Base-by-base conservation (phyloP, 164 flowering plant genomes). In the Chimonanthus praecox region DNA sequence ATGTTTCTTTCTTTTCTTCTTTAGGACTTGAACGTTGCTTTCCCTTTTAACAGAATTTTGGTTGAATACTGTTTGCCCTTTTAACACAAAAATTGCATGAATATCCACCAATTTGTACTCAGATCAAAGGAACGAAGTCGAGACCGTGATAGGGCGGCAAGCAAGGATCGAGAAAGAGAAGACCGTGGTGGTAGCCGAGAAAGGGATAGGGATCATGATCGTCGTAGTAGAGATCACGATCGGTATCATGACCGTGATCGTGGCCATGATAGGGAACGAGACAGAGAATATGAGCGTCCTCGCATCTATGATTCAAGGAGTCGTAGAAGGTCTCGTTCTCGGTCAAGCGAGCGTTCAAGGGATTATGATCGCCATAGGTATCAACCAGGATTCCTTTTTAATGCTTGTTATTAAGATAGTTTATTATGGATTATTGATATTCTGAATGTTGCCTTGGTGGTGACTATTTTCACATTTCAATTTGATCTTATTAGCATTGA, bases 331-430 rank as follows among this genome's bases (percentile, higher is more conserved):
- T 92, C 97, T 45, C 93, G 73, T 48, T 71, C 73, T 4, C 76
- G 97, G 2, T 91, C 96, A 20, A 80, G 63, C 80, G 98, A 94
- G 33, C 89, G 90, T 45, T 79, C 96, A 5, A 85, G 94, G 74
- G 97, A 94, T 73, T 86, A 89, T 86, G 98, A 91, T 75, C 94
- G 92, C 71, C 86, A 84, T 80, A 92, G 95, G 73, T 71, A 71
- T 21, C 20, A 54, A 15, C 20, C 45, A 18, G 43, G 43, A 21
- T 50, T 33, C 50, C 46, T 54, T 70, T 43, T 48, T 68, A 47
- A 7, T 10, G 9, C 3, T 44, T 33, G 33, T 33, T 33, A 33
- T 33, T 67, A 43, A 46, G 4, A 67, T 18, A 45, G 43, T 15
- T 68, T 20, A 21, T 68, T 8, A 7, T 51, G 47, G 21, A 20